phyloP scores from a whole-genome alignment of 2,329 filamentous ascomycete genomes.

The Colletotrichum neosansevieriae region DNA sequence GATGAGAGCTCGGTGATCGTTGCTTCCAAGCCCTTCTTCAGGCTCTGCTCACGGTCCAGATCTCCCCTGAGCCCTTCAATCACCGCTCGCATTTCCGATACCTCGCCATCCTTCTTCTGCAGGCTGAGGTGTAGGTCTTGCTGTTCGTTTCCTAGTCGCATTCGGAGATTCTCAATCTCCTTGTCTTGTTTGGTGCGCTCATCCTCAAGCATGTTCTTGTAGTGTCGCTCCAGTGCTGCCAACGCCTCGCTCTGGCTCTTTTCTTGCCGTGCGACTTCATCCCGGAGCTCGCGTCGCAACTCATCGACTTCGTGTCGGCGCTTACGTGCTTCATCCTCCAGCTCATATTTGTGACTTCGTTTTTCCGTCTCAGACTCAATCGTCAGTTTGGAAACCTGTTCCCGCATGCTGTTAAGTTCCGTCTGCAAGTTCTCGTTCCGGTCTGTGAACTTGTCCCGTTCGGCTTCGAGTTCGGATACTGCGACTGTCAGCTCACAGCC shows the following conservation, averaged over 20 bases:
- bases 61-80: slow-evolving; percentile 61
- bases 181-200: slow-evolving; percentile 68
- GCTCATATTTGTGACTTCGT: slow-evolving; percentile 60
- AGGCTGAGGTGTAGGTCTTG: slow-evolving; percentile 62
- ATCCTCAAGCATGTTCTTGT: slow-evolving; percentile 74
- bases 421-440: slow-evolving; percentile 66
- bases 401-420: slow-evolving; percentile 67
- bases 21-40: slow-evolving; percentile 66
- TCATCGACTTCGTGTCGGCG: slow-evolving; percentile 69
- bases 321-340: slow-evolving; percentile 66
- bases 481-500: slow-evolving; percentile 36
- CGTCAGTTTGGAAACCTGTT: slow-evolving; percentile 55
- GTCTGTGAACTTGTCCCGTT: slow-evolving; percentile 59
- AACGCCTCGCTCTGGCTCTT: slow-evolving; percentile 77
- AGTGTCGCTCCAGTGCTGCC: slow-evolving; percentile 71
- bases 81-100: slow-evolving; percentile 61
- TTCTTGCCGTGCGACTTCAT: slow-evolving; percentile 68
- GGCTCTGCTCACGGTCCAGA: slow-evolving; percentile 72
- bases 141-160: slow-evolving; percentile 63
- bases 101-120: slow-evolving; percentile 66
- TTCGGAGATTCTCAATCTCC: slow-evolving; percentile 75
- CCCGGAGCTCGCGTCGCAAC: slow-evolving; percentile 61
- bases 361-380: slow-evolving; percentile 57
- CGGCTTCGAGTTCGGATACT: slow-evolving; percentile 64
- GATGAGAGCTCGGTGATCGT: slow-evolving; percentile 70